These are phyloP conservation scores for Lachnellula willkommii DNA, from an alignment of 2,329 filamentous ascomycete genomes.

Conservation along the genomic window DNA sequence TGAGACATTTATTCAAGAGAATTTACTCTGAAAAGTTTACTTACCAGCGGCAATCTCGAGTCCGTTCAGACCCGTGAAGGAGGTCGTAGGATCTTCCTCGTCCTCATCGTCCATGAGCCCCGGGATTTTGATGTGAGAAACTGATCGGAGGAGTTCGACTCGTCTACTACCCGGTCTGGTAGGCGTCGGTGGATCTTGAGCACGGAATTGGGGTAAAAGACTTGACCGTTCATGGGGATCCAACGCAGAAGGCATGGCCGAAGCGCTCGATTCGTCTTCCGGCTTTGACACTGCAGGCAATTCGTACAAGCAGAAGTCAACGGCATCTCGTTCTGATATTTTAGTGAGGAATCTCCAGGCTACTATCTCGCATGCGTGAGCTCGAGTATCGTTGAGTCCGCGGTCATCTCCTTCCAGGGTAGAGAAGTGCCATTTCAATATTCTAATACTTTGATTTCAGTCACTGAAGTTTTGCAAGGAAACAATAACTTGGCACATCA, in stretches of 20 bases:
- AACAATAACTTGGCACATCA: constrained; percentile 32
- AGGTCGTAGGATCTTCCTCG: constrained; percentile 59
- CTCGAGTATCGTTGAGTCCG: constrained; percentile 62
- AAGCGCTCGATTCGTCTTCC: background rate
- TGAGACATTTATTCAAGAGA: too few species aligned
- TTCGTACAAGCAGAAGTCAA: constrained; percentile 70
- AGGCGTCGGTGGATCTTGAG: constrained; percentile 10
- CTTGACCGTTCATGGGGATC: constrained; percentile 23
- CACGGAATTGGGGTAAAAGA: constrained; percentile 28
- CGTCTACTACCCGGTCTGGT: constrained; percentile 23
- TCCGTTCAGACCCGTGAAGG: constrained; percentile 76
- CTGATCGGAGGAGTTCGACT: constrained; percentile 39
- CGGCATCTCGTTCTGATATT: constrained; percentile 65
- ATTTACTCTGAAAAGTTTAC: too few species aligned
- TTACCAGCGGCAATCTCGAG: constrained; percentile 69
- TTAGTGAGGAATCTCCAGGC: constrained; percentile 72
- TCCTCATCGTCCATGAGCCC: constrained; percentile 36
- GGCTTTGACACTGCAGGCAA: constrained; percentile 42
- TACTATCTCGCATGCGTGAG: constrained; percentile 72
- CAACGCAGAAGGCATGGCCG: constrained; percentile 2
- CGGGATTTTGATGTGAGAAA: constrained; percentile 44
- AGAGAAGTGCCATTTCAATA: constrained; percentile 69
- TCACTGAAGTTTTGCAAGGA: background rate
- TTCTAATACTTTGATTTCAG: constrained; percentile 45
- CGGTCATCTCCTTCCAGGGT: constrained; percentile 52